These are phyloP conservation scores for Capronia coronata DNA, from an alignment of 2,329 filamentous ascomycete species.

Conservation along the genomic window DNA sequence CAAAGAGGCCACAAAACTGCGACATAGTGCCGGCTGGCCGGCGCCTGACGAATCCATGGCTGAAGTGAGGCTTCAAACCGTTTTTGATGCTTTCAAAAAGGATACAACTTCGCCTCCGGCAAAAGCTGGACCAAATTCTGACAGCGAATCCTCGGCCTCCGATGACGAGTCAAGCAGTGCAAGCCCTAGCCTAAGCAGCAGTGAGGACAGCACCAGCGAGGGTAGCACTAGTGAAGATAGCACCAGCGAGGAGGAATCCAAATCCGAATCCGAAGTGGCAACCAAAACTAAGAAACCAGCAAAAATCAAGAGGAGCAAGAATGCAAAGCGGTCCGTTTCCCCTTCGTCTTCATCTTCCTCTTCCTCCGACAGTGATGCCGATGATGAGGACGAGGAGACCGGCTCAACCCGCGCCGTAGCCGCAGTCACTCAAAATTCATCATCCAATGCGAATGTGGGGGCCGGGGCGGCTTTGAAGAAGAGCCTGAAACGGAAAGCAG, in stretches of 20 bases:
- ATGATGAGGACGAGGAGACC: constrained; percentile 42
- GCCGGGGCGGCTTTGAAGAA: constrained; percentile 33
- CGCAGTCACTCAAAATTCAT: constrained; percentile 28
- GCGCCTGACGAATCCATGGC: neutral
- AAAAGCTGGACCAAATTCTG: constrained; percentile 18
- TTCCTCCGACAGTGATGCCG: constrained; percentile 46
- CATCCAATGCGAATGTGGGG: constrained; percentile 45
- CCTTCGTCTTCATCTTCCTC: constrained; percentile 31
- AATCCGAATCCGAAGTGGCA: constrained; percentile 39
- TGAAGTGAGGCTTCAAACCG: constrained; percentile 27
- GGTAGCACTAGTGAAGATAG: neutral
- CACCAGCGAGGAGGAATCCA: constrained; percentile 35
- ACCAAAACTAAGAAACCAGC: constrained; percentile 35
- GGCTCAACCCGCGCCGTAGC: constrained; percentile 21
- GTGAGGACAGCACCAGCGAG: too few relatives aligned
- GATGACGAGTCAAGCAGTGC: constrained; percentile 19
- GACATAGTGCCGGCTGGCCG: constrained; percentile 41
- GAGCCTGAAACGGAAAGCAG: constrained; percentile 55
- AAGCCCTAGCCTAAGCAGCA: constrained; percentile 32
- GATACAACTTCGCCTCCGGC: constrained; percentile 13
- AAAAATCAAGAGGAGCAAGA: constrained; percentile 31
- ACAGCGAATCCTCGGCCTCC: constrained; percentile 18
- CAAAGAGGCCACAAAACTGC: constrained; percentile 39
- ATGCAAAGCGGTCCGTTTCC: constrained; percentile 29
- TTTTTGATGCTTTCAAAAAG: constrained; percentile 16